Percentiles rank a stretch among this genome's conserved stretches.
These are phyloP conservation scores for Schoenoplectus tabernaemontani DNA, from an alignment of 202 grass and related monocot genomes.

Conservation along the genomic window DNA sequence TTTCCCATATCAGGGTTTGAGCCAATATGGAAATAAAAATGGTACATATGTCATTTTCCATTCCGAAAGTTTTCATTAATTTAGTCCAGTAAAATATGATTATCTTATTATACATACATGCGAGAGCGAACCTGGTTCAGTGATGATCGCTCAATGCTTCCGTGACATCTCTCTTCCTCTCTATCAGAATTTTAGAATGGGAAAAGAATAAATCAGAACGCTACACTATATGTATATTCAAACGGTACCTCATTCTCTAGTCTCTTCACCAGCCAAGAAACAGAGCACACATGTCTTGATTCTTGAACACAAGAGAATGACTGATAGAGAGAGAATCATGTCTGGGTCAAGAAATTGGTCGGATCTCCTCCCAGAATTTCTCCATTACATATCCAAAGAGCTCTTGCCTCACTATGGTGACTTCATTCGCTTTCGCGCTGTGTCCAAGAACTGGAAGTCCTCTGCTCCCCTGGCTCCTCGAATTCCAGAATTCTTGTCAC, in stretches of 20 bases:
- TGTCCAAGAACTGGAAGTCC: neutral
- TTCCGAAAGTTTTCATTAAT: too few relatives aligned
- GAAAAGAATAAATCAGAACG: too few relatives aligned
- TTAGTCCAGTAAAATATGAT: too few relatives aligned
- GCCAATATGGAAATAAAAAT: too few relatives aligned
- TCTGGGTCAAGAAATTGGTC: neutral
- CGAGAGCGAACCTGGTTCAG: too few relatives aligned
- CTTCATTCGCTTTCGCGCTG: neutral
- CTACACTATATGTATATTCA: too few relatives aligned
- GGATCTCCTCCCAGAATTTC: neutral
- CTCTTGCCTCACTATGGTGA: neutral
- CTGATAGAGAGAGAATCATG: neutral
- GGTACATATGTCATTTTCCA: too few relatives aligned
- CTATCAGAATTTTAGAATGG: too few relatives aligned
- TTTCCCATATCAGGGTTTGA: too few relatives aligned
- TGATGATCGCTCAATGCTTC: too few relatives aligned
- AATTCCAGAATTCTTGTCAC: neutral
- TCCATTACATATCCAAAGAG: neutral
- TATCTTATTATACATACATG: too few relatives aligned
- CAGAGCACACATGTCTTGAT: neutral
- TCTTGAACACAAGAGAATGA: neutral
- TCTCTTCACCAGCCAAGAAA: neutral
- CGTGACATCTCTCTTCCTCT: too few relatives aligned
- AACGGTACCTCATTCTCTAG: neutral
- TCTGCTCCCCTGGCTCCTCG: neutral